Base-by-base conservation (phyloP, 2,329 filamentous ascomycete genomes). In the Sarocladium oryzae region DNA sequence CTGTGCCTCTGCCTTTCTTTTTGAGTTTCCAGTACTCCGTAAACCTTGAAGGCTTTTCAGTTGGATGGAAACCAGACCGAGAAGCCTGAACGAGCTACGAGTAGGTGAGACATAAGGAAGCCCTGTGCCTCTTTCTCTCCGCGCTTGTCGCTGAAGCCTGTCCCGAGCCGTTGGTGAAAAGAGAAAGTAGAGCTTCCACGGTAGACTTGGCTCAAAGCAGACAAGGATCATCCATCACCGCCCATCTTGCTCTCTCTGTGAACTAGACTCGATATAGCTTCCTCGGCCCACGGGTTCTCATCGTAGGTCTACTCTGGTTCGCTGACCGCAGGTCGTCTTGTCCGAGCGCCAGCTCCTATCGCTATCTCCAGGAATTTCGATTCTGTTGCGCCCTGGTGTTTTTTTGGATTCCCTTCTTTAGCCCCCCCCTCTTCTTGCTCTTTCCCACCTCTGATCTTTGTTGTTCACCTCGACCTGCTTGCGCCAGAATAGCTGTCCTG, bases 201-300 rank as follows among this genome's bases (percentile, higher is more conserved):
- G 6, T 36, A 15, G 9, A 6, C 33, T 32, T 9, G 28, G 28
- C 40, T 43, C 21, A 7, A 43, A 43, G 40, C 15, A 10, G 40
- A 18, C n/a, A 43, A 28, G 6, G 40, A 43, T 43, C 40, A 43
- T n/a, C 37, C 7, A 36, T 36, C 33, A 36, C 15, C 33, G 36
- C 36, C 7, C 36, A 21, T 20, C 36, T 40, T 40, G 36, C 21
- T 16, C 21, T 16, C 11, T 20, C 18, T 8, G 36, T 16, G 23
- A 16, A 43, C 40, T 43, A 43, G 23, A 43, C 40, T 43, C 21
- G 16, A 43, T 23, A n/a, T 13, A 43, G 40, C 40, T 26, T 43
- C 40, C n/a, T 43, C 18, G 40, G 28, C 40, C 40, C 40, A 45
- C 40, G 40, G 26, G 26, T 45, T 45, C 9, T 16, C 21, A 9